These are phyloP conservation scores for Ganoderma resinaceum DNA, from an alignment of 1,284 basidiomycete species.

Conservation along the genomic window DNA sequence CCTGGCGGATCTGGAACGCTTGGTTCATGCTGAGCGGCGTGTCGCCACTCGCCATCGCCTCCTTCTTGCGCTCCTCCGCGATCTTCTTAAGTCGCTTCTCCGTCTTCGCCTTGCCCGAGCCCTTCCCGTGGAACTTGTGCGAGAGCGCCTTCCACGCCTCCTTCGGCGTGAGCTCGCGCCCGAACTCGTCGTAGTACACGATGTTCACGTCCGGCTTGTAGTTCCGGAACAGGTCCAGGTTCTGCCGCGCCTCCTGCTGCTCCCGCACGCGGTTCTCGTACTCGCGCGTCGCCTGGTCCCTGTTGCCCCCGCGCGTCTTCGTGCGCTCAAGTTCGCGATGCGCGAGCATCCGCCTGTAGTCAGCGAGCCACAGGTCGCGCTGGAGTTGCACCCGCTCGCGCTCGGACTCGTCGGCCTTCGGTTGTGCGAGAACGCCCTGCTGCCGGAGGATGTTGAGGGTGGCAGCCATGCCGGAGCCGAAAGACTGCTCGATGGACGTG, in stretches of 20 bases:
- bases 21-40: constrained; percentile 92
- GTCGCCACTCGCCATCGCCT: constrained; percentile 91
- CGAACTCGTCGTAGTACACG: constrained; percentile 96
- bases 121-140: constrained; percentile 97
- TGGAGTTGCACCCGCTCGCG: constrained; percentile 87
- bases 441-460: constrained; percentile 90
- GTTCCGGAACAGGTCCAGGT: constrained; percentile 85
- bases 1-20: constrained; percentile 90
- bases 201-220: constrained; percentile 99
- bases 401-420: constrained; percentile 71
- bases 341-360: constrained; percentile 78
- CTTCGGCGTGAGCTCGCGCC: constrained; percentile 88
- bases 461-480: constrained; percentile 85
- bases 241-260: constrained; percentile 87
- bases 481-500: constrained; percentile 76
- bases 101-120: constrained; percentile 92
- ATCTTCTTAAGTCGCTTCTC: constrained; percentile 95
- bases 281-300: constrained; percentile 94
- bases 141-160: constrained; percentile 97
- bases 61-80: constrained; percentile 90
- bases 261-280: constrained; percentile 94
- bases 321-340: constrained; percentile 84
- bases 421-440: constrained; percentile 85
- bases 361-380: constrained; percentile 90
- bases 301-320: constrained; percentile 80